Percentiles rank a stretch among this genome's conserved stretches.
Conservation (phyloP, 805 yeast species). For the Ogataea saltuana region DNA sequence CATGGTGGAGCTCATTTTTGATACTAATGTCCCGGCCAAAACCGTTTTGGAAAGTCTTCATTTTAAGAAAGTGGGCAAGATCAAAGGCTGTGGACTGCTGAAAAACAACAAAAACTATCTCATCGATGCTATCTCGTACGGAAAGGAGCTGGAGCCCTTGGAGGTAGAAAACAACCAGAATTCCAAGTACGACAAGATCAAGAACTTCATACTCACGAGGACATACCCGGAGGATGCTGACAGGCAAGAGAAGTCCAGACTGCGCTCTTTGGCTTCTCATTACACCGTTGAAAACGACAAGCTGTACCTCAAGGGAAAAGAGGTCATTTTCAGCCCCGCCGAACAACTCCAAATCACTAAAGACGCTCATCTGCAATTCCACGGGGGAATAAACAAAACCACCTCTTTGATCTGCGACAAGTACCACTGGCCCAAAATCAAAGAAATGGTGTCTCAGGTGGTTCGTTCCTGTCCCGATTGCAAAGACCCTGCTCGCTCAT, state of each 20-base stretch:
- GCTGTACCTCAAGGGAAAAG: conserved; percentile 72
- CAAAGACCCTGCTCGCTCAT: conserved; percentile 39
- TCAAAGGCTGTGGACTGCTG: conserved; percentile 85
- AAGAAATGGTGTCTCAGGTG: conserved; percentile 80
- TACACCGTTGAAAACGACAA: conserved; percentile 72
- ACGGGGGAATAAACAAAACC: conserved; percentile 87
- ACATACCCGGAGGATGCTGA: conserved; percentile 81
- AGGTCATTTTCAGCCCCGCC: conserved; percentile 76
- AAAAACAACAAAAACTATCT: conserved; percentile 76
- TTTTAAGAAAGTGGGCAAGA: conserved; percentile 75
- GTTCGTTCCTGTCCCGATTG: conserved; percentile 77
- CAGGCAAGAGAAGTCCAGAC: conserved; percentile 83
- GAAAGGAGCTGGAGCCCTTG: conserved; percentile 65
- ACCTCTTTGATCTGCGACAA: conserved; percentile 74
- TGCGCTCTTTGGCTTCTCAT: conserved; percentile 77
- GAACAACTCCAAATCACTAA: conserved; percentile 75
- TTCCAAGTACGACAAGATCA: conserved; percentile 67
- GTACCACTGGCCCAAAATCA: conserved; percentile 90
- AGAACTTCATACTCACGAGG: conserved; percentile 77
- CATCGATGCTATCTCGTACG: conserved; percentile 85
- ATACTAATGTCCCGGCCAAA: conserved; percentile 81
- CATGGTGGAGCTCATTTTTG: conserved; percentile 83
- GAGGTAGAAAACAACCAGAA: conserved; percentile 43
- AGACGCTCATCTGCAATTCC: conserved; percentile 64
- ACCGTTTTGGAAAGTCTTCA: conserved; percentile 73